Conservation (phyloP, 1,284 basidiomycete genomes). For the Ganoderma leucocontextum region DNA sequence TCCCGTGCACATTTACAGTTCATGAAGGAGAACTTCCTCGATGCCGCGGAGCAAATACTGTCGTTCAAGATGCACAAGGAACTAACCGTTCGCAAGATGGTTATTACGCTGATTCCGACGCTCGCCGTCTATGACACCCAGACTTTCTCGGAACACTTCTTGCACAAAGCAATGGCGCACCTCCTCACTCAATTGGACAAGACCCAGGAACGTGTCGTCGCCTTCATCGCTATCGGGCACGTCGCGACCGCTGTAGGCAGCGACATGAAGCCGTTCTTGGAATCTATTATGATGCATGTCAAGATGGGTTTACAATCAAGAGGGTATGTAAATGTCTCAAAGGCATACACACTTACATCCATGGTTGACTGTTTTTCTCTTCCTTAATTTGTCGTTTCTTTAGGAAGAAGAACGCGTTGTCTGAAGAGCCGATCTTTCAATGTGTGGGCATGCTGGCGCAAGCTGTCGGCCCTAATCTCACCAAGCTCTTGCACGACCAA, state of each 20-base stretch:
- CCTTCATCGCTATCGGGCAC: slow-evolving; percentile 97
- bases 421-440: slow-evolving; percentile 97
- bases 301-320: slow-evolving; percentile 88
- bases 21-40: slow-evolving; percentile 91
- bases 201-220: slow-evolving; percentile 91
- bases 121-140: slow-evolving; percentile 95
- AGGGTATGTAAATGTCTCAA: slow-evolving; percentile 65
- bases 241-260: slow-evolving; percentile 92
- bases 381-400: not conserved
- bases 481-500: slow-evolving; percentile 95
- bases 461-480: slow-evolving; percentile 96
- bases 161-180: slow-evolving; percentile 93
- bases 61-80: slow-evolving; percentile 91
- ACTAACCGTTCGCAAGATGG: slow-evolving; percentile 87
- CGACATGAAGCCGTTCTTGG: slow-evolving; percentile 96
- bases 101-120: slow-evolving; percentile 93
- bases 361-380: slow-evolving; percentile 53
- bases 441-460: slow-evolving; percentile 96
- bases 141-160: slow-evolving; percentile 88
- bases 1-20: slow-evolving; percentile 61
- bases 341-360: slow-evolving; percentile 66
- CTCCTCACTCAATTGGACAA: slow-evolving; percentile 90
- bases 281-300: slow-evolving; percentile 90
- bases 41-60: slow-evolving; percentile 92
- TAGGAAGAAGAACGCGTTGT: slow-evolving; percentile 92